Conservation (phyloP, 208 protist genomes). For the Naegleria fowleri region DNA sequence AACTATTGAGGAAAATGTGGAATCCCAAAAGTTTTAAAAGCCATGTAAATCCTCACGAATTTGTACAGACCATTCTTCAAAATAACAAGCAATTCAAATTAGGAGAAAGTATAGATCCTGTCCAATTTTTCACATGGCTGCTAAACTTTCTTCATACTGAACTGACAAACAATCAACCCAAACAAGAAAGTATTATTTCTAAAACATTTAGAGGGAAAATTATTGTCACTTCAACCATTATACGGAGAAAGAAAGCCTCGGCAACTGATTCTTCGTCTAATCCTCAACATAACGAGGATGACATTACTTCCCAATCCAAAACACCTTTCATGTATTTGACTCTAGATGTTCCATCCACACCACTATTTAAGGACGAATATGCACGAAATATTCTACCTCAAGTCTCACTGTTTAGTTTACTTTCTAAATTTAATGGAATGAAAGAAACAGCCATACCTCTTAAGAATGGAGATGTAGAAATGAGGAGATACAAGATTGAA, state of each 20-base stretch:
- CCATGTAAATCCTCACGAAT: constrained; percentile 65
- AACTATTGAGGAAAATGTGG: constrained; percentile 64
- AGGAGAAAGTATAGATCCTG: constrained; percentile 47
- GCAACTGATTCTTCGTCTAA: not conserved
- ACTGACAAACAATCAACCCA: not conserved
- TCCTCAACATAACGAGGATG: not conserved
- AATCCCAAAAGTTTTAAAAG: constrained; percentile 62
- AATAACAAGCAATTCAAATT: not conserved
- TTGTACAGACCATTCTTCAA: constrained; percentile 48
- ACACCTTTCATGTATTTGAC: constrained; percentile 47
- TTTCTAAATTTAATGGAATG: constrained; percentile 59
- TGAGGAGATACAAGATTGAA: constrained; percentile 45
- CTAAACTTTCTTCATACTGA: constrained; percentile 54
- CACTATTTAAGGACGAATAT: constrained; percentile 59
- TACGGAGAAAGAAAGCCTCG: not conserved
- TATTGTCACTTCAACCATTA: not conserved
- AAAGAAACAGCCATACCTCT: constrained; percentile 2
- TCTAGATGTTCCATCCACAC: constrained; percentile 57
- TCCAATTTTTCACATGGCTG: constrained; percentile 65
- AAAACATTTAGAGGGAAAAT: constrained; percentile 41
- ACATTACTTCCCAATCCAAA: not conserved
- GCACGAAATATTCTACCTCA: constrained; percentile 64
- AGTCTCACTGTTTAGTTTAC: constrained; percentile 47
- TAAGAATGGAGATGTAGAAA: constrained; percentile 30
- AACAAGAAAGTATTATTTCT: constrained; percentile 44